Percentiles rank a stretch among this genome's conserved stretches.
Conservation (phyloP, 352 stramenopile genomes). For the Blastocystis sp. region DNA sequence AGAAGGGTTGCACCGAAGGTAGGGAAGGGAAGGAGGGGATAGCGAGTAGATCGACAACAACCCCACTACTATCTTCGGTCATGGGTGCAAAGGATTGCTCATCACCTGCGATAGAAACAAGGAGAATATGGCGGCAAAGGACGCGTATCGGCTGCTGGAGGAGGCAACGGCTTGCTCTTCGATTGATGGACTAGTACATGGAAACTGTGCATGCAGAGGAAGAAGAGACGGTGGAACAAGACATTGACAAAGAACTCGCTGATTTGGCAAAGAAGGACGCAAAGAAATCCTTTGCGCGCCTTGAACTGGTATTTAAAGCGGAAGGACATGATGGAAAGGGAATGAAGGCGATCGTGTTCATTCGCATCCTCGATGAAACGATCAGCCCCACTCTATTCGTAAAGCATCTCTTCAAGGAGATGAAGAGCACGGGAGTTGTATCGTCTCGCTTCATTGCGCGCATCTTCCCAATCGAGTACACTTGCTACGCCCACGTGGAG, state of each 20-base stretch:
- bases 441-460: slow-evolving; percentile 42
- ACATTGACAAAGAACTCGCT: slow-evolving; percentile 58
- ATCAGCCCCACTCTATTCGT: slow-evolving; percentile 36
- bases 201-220: neutral
- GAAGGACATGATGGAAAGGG: neutral
- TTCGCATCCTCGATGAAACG: slow-evolving; percentile 45
- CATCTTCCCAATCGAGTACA: slow-evolving; percentile 59
- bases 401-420: slow-evolving; percentile 45
- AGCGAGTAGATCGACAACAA: slow-evolving; percentile 46
- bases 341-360: slow-evolving; percentile 67
- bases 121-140: slow-evolving; percentile 33
- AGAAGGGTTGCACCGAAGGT: no score
- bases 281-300: slow-evolving; percentile 21
- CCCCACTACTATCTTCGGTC: slow-evolving; percentile 50
- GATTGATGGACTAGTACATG: slow-evolving; percentile 3
- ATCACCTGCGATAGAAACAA: slow-evolving; percentile 65
- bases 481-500: slow-evolving; percentile 63
- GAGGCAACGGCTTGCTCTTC: neutral
- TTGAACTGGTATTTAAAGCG: slow-evolving; percentile 20
- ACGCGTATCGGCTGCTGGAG: slow-evolving; percentile 66
- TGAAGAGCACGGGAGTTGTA: neutral
- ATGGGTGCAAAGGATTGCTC: slow-evolving; percentile 66
- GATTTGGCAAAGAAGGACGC: slow-evolving; percentile 51
- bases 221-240: slow-evolving; percentile 8
- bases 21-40: neutral